Conservation (phyloP, 106 monocot genomes). For the Dendrobium catenatum region DNA sequence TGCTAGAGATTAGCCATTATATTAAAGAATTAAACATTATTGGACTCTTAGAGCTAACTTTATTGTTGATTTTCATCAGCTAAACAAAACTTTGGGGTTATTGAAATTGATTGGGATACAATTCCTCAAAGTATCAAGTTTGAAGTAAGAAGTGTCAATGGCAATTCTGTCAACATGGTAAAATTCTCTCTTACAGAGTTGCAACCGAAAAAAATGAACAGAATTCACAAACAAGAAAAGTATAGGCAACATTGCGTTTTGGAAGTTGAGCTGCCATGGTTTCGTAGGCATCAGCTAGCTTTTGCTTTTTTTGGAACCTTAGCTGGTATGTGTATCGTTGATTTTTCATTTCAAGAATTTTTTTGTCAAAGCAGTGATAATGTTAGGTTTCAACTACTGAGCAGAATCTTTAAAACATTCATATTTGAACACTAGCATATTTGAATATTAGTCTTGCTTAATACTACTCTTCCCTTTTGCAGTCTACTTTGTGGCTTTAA, state of each 20-base stretch:
- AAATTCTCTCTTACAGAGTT: slow-evolving; percentile 52
- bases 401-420: too few species aligned
- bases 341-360: not conserved
- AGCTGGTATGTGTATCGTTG: slow-evolving; percentile 23
- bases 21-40: not conserved
- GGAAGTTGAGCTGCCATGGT: slow-evolving; percentile 61
- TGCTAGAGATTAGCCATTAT: not conserved
- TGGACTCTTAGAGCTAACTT: not conserved
- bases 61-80: slow-evolving; percentile 32
- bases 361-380: not conserved
- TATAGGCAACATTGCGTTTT: slow-evolving; percentile 44
- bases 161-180: slow-evolving; percentile 38
- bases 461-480: not conserved
- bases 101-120: slow-evolving; percentile 70
- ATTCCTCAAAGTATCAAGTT: slow-evolving; percentile 51
- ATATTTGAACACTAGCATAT: too few species aligned
- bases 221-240: slow-evolving; percentile 1
- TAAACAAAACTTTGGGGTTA: slow-evolving; percentile 81
- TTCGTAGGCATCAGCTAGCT: slow-evolving; percentile 34
- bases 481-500: not conserved
- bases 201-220: slow-evolving; percentile 14
- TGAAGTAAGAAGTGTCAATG: slow-evolving; percentile 47
- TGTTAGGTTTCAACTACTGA: not conserved
- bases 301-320: slow-evolving; percentile 26
- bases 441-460: not conserved